phyloP scores from a whole-genome alignment of 148 eudicot species.

The Amaranthus hypochondriacus region DNA sequence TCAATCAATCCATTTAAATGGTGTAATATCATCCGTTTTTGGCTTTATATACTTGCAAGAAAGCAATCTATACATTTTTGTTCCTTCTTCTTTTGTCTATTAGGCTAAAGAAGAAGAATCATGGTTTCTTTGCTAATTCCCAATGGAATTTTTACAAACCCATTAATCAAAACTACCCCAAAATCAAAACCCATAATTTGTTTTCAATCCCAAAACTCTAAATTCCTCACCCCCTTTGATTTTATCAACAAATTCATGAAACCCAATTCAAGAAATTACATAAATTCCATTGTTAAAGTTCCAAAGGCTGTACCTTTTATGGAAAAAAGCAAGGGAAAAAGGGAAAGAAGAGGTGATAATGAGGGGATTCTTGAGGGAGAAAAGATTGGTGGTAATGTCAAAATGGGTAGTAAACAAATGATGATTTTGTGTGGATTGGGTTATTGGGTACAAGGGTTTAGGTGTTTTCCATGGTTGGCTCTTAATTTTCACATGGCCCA shows the following conservation, averaged over 20 bases:
- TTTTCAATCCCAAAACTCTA: conserved; percentile 20
- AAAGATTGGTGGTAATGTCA: conserved; percentile 21
- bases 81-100: neutral
- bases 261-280: conserved; percentile 8
- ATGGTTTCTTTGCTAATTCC: conserved; percentile 21
- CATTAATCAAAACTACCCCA: neutral
- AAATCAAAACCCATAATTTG: conserved; percentile 16
- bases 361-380: conserved; percentile 11
- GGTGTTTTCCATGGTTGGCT: conserved; percentile 93
- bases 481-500: conserved; percentile 85
- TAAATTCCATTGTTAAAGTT: conserved; percentile 4
- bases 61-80: neutral
- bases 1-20: too few species aligned
- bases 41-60: too few species aligned
- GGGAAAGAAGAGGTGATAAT: conserved; percentile 5
- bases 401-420: conserved; percentile 40
- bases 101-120: neutral
- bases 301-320: conserved; percentile 12
- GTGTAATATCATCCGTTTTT: too few species aligned
- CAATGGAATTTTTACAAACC: conserved; percentile 17
- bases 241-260: conserved; percentile 8
- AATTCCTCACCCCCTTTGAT: neutral
- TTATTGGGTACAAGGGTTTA: conserved; percentile 89
- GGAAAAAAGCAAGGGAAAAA: neutral
- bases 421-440: conserved; percentile 75